A percentile compares a stretch with the other conserved stretches of the same genome.
Evolutionary conservation across 768 basidiomycete genomes (phyloP).

Genomic region (Collybia mongolica): DNA sequence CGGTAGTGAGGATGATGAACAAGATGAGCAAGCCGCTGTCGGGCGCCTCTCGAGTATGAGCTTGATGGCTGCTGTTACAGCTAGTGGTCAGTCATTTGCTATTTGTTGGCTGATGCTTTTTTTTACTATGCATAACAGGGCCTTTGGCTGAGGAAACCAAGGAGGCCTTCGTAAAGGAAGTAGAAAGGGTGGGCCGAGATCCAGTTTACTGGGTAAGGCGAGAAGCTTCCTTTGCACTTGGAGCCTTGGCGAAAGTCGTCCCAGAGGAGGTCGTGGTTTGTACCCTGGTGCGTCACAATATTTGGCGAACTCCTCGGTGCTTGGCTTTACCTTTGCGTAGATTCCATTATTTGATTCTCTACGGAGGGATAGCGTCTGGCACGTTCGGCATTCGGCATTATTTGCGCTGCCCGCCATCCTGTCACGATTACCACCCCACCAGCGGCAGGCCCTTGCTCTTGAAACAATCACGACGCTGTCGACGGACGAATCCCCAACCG

Average conservation of each 20-base stretch:
- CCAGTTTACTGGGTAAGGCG: constrained; percentile 76
- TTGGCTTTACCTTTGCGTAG: constrained; percentile 36
- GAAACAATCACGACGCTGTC: constrained; percentile 63
- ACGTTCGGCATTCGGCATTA: constrained; percentile 85
- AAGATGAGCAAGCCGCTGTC: constrained; percentile 73
- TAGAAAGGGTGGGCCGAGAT: constrained; percentile 65
- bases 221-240: constrained; percentile 87
- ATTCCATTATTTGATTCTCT: constrained; percentile 77
- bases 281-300: constrained; percentile 50
- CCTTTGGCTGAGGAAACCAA: constrained; percentile 55
- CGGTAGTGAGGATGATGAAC: constrained; percentile 29
- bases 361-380: constrained; percentile 66
- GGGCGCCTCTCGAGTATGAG: constrained; percentile 93
- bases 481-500: constrained; percentile 59
- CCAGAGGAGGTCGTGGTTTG: constrained; percentile 68
- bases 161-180: constrained; percentile 68
- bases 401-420: constrained; percentile 84
- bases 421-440: constrained; percentile 54
- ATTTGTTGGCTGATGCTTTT: constrained; percentile 1
- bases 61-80: constrained; percentile 84
- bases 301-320: background rate
- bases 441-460: constrained; percentile 65
- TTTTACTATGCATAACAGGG: constrained; percentile 34
- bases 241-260: constrained; percentile 84
- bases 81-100: constrained; percentile 54